A percentile compares a stretch with the other conserved stretches of the same genome.
These are phyloP conservation scores for Aspergillus steynii DNA, from an alignment of 495 filamentous ascomycete genomes.

Conservation along the genomic window DNA sequence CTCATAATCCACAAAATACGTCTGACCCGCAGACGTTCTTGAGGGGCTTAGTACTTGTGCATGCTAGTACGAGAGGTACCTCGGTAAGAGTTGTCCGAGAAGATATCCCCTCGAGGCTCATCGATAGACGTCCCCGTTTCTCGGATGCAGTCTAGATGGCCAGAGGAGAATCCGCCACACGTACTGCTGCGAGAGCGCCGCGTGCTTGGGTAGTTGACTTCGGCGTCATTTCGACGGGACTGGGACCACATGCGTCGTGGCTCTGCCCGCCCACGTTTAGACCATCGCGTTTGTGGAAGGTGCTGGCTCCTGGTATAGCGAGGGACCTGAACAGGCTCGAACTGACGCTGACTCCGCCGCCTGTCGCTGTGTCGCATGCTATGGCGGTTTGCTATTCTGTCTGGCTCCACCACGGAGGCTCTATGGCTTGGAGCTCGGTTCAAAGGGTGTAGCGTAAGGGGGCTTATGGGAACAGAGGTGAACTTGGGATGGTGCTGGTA, in stretches of 20 bases:
- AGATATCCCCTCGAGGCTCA: conserved; percentile 21
- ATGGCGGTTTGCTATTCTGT: conserved; percentile 10
- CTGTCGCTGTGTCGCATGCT: conserved; percentile 12
- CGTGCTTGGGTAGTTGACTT: conserved; percentile 38
- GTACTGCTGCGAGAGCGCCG: conserved; percentile 41
- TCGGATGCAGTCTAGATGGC: conserved; percentile 36
- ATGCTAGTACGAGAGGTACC: conserved; percentile 39
- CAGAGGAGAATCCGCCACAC: conserved; percentile 25
- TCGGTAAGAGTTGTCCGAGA: conserved; percentile 34
- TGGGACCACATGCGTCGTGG: conserved; percentile 22
- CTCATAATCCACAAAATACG: neutral
- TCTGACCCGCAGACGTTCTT: conserved; percentile 11
- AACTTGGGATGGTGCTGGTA: conserved; percentile 17
- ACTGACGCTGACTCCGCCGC: conserved; percentile 28
- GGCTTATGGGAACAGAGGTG: conserved; percentile 35
- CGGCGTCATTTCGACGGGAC: conserved; percentile 34
- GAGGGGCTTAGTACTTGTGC: conserved; percentile 20
- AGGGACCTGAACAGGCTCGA: conserved; percentile 28
- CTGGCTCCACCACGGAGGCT: conserved; percentile 13
- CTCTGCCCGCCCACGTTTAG: conserved; percentile 25
- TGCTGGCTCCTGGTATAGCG: conserved; percentile 35
- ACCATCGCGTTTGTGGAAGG: conserved; percentile 21
- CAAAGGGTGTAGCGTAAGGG: conserved; percentile 10
- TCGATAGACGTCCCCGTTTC: conserved; percentile 36
- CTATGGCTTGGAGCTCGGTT: conserved; percentile 15